A percentile compares a stretch with the other conserved stretches of the same genome.
Conservation (phyloP, 148 eudicot species). For the Camellia granthamiana region DNA sequence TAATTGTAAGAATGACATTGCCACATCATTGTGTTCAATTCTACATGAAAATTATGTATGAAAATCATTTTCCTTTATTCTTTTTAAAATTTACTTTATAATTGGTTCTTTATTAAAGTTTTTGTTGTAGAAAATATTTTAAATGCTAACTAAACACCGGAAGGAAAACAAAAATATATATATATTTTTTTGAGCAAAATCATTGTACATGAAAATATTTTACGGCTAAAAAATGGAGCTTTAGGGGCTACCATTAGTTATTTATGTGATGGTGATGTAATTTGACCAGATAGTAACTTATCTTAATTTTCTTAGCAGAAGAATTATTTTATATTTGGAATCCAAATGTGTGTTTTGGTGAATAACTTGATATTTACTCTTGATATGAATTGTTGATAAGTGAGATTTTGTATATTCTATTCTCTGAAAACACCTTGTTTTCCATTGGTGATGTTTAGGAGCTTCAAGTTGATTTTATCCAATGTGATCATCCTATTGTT, state of each 20-base stretch:
- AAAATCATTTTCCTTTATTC: too few relatives aligned
- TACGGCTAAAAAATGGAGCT: too few relatives aligned
- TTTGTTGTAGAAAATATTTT: too few relatives aligned
- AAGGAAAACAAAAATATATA: too few relatives aligned
- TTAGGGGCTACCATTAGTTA: not conserved
- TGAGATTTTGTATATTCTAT: not conserved
- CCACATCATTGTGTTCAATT: too few relatives aligned
- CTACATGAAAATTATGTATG: too few relatives aligned
- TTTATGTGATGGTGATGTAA: not conserved
- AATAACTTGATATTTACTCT: not conserved
- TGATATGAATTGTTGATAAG: not conserved
- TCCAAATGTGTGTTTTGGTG: not conserved
- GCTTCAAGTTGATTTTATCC: slow-evolving; percentile 54
- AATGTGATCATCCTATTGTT: slow-evolving; percentile 84
- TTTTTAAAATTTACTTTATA: too few relatives aligned
- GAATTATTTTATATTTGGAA: not conserved
- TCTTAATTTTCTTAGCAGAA: not conserved
- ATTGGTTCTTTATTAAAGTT: too few relatives aligned
- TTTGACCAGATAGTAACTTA: not conserved
- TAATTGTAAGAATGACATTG: too few relatives aligned
- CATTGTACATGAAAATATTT: too few relatives aligned
- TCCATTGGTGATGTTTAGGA: slow-evolving; percentile 36
- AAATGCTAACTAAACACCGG: too few relatives aligned
- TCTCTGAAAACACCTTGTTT: not conserved
- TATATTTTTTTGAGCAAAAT: too few relatives aligned